Evolutionary conservation across 1,284 basidiomycete genomes (phyloP), one percentile per base, ranked within the genome.

Genomic region (Irpex sp.): DNA sequence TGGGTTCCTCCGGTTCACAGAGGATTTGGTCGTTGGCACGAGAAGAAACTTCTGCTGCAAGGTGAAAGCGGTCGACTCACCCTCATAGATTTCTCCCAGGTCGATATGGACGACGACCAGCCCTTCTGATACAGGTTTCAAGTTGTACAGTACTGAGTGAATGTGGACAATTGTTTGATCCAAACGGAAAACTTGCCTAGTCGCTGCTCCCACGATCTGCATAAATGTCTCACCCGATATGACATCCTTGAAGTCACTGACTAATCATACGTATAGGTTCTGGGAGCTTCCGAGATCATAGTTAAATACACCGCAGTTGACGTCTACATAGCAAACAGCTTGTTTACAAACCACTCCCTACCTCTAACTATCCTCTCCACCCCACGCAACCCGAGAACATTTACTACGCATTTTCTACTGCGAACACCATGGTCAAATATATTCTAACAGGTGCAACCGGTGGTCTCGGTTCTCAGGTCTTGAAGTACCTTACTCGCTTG

Each of bases 391-490:
- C 26, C 26, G 26, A 26, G 26, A 26, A 26, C 26, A 26, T 26
- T 26, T 26, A 26, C 26, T 26, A 26, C 26, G 26, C 26, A 26
- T 26, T 26, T 26, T 26, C 26, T 26, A 26, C 26, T 26, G 8
- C 39, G 7, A 11, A 43, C 13, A 56, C 4, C 13, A 69, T 72
- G 71, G 65, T 65, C 26, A 73, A 69, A 49, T 73, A 71, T 69
- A 70, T 76, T 11, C 61, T 78, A 26, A 77, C 77, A 7, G 77
- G 77, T 8, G 69, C 76, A 8, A 78, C 76, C 0, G 77, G 77
- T 39, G 71, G 71, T 35, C 74, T 77, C 21, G 77, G 77, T 36
- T 74, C 75, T 9, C 71, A 71, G 33, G 71, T 77, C 33, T 68
- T 79, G 63, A 72, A 72, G 59, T 64, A 76, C 63, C 70, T 78